Percentiles rank a stretch among this genome's conserved stretches.
Conservation (phyloP, 306 rosid genomes). For the Coriaria nepalensis region DNA sequence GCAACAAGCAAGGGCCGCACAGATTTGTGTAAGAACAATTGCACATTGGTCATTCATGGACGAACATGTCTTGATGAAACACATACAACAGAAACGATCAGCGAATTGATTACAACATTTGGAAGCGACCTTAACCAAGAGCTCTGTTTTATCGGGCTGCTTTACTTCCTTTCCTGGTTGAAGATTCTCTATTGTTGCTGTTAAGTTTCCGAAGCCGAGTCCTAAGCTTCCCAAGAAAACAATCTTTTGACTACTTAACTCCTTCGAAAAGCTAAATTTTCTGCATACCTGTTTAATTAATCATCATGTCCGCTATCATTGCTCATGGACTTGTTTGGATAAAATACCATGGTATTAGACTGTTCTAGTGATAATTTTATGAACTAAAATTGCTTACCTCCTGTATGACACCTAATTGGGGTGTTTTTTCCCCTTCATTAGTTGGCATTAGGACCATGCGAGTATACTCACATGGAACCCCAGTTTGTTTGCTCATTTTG, state of each 20-base stretch:
- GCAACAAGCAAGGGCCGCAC: conserved; percentile 72
- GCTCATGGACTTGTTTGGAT: background rate
- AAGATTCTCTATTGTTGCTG: conserved; percentile 43
- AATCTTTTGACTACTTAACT: conserved; percentile 20
- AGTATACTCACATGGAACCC: conserved; percentile 69
- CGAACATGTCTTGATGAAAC: conserved; percentile 43
- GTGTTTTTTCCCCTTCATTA: conserved; percentile 35
- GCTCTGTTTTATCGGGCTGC: conserved; percentile 30
- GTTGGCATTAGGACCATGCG: conserved; percentile 31
- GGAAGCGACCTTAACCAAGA: conserved; percentile 52
- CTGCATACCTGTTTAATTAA: conserved; percentile 37
- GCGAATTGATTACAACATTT: conserved; percentile 30
- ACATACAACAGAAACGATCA: conserved; percentile 55
- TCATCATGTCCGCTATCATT: background rate
- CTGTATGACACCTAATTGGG: conserved; percentile 24
- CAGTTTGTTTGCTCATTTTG: conserved; percentile 61
- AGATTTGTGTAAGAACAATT: conserved; percentile 47
- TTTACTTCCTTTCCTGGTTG: conserved; percentile 50
- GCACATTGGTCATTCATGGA: conserved; percentile 47
- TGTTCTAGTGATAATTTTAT: background rate
- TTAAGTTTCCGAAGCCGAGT: conserved; percentile 59
- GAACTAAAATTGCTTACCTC: conserved; percentile 38
- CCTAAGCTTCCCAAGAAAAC: conserved; percentile 48
- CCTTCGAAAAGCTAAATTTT: conserved; percentile 23
- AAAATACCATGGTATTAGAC: background rate